Evolutionary conservation across 1,284 basidiomycete species (phyloP).

Genomic region (Pisolithus thermaeus): DNA sequence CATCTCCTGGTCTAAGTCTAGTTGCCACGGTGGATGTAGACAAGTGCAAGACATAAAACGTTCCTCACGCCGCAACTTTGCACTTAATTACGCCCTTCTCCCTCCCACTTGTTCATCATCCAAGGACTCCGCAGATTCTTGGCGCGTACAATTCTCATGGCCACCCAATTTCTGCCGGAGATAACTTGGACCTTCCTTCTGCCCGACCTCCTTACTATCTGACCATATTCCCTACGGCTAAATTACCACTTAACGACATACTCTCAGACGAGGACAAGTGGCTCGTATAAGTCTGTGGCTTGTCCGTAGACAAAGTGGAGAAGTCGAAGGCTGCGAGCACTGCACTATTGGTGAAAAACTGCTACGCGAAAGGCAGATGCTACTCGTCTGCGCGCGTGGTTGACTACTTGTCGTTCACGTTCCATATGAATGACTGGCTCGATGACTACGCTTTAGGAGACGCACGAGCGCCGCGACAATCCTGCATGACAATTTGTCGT

Average conservation of each 20-base stretch:
- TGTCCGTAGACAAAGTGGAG: conserved; percentile 43
- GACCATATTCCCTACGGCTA: conserved; percentile 48
- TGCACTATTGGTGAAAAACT: conserved; percentile 58
- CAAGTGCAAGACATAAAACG: too few species aligned
- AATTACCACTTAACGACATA: conserved; percentile 47
- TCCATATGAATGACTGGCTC: conserved; percentile 52
- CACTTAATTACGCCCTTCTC: too few species aligned
- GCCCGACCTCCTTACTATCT: conserved; percentile 60
- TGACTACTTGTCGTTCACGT: conserved; percentile 56
- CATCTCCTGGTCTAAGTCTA: too few species aligned
- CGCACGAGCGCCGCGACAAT: conserved; percentile 37
- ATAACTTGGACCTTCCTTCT: conserved; percentile 38
- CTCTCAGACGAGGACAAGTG: conserved; percentile 54
- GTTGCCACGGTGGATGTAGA: too few species aligned
- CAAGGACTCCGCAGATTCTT: too few species aligned
- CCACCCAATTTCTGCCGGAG: too few species aligned
- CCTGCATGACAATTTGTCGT: conserved; percentile 49
- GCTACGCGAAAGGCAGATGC: conserved; percentile 50
- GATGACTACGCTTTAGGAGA: conserved; percentile 38
- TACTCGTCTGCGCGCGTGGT: conserved; percentile 56
- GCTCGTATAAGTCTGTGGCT: conserved; percentile 48
- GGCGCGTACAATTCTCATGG: too few species aligned
- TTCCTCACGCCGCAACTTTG: too few species aligned
- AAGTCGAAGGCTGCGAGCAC: conserved; percentile 56
- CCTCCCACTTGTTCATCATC: too few species aligned